phyloP scores from a whole-genome alignment of 805 yeast species.

The Candida dajiaensis region DNA sequence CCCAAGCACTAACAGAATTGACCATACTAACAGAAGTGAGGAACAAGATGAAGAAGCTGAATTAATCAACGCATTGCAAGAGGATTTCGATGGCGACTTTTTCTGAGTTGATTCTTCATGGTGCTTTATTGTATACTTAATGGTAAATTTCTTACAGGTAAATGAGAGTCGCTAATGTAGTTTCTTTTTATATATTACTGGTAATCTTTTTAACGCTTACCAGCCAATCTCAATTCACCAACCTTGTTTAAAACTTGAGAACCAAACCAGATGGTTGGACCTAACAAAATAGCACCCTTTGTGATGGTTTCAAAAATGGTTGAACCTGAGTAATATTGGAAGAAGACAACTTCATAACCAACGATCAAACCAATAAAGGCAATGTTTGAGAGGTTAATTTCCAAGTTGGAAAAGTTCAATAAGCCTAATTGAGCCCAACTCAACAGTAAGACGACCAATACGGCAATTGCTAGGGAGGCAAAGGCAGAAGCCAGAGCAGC shows the following conservation, averaged over 20 bases:
- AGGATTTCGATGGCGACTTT: constrained; percentile 22
- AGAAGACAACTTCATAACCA: constrained; percentile 21
- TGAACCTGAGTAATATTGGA: constrained; percentile 22
- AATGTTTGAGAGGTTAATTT: constrained; percentile 8
- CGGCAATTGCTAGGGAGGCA: constrained; percentile 10
- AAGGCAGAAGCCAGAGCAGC: constrained; percentile 15
- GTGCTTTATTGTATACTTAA: not conserved
- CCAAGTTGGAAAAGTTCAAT: constrained; percentile 20
- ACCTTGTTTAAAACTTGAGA: constrained; percentile 22
- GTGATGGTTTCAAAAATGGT: constrained; percentile 20
- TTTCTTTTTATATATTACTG: no score
- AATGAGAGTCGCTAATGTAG: not conserved
- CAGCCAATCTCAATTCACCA: constrained; percentile 23
- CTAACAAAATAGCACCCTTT: constrained; percentile 14
- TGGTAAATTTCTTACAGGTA: not conserved
- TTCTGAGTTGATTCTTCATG: constrained; percentile 9
- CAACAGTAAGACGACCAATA: constrained; percentile 11
- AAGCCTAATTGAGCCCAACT: constrained; percentile 16
- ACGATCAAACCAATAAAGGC: constrained; percentile 16
- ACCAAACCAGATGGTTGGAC: constrained; percentile 25
- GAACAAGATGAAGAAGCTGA: constrained; percentile 23
- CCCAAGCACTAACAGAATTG: constrained; percentile 23
- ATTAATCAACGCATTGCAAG: constrained; percentile 21
- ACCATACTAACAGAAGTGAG: constrained; percentile 4
- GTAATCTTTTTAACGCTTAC: constrained; percentile 16